A percentile compares a stretch with the other conserved stretches of the same genome.
Conservation (phyloP, 1,284 basidiomycete species). For the Psilocybe mexicana region DNA sequence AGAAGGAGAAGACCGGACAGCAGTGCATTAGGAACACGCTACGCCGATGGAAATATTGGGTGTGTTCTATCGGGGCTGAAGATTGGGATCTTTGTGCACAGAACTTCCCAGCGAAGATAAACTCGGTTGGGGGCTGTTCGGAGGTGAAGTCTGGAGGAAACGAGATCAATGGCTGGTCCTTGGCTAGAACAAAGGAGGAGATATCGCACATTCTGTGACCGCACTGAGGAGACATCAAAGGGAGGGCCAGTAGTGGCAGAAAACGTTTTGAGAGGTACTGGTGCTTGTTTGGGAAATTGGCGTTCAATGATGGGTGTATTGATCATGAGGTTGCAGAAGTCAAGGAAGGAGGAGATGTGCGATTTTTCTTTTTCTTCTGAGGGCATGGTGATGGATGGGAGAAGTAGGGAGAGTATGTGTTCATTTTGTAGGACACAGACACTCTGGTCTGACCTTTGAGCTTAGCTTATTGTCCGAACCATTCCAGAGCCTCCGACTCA, state of each 20-base stretch:
- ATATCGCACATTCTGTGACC: slow-evolving; percentile 5
- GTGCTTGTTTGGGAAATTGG: slow-evolving; percentile 12
- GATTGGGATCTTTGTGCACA: not conserved
- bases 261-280: slow-evolving; percentile 21
- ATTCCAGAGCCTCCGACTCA: not conserved
- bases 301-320: slow-evolving; percentile 36
- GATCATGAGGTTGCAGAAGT: slow-evolving; percentile 27
- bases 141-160: slow-evolving; percentile 6
- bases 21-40: too few species aligned
- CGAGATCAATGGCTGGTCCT: not conserved
- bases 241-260: slow-evolving; percentile 11
- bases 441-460: too few species aligned
- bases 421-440: not conserved
- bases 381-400: not conserved
- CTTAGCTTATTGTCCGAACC: not conserved
- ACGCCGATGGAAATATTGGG: not conserved
- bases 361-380: not conserved
- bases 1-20: too few species aligned
- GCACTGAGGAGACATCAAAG: slow-evolving; percentile 8
- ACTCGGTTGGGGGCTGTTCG: slow-evolving; percentile 12
- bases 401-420: not conserved
- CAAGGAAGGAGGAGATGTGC: slow-evolving; percentile 21
- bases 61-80: not conserved
- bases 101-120: slow-evolving; percentile 5
- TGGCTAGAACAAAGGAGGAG: not conserved